Evolutionary conservation across 2,329 filamentous ascomycete species (phyloP).

Genomic region (Apiospora pterosperma): DNA sequence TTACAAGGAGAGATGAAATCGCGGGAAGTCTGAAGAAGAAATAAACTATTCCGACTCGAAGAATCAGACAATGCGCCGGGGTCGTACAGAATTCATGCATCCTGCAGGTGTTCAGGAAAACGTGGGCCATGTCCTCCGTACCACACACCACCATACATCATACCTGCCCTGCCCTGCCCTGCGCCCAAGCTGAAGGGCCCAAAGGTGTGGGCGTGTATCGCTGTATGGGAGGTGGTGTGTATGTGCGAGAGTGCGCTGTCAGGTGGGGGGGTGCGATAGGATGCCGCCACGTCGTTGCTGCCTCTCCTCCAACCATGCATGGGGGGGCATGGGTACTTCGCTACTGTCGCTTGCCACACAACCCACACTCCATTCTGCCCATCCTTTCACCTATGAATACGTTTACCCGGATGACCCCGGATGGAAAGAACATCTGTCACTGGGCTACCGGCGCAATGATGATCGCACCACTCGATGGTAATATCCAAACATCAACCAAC

Average conservation of each 20-base stretch:
- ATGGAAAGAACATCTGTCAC: background rate
- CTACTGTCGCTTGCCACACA: background rate
- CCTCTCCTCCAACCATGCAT: background rate
- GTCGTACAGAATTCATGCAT: constrained; percentile 1
- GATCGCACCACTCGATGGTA: background rate
- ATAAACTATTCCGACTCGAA: background rate
- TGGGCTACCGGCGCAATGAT: background rate
- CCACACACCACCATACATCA: background rate
- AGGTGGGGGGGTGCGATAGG: background rate
- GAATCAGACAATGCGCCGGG: background rate
- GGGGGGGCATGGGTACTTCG: background rate
- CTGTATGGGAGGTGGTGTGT: background rate
- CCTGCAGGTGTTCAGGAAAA: constrained; percentile 2
- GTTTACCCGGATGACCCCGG: background rate
- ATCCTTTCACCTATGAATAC: background rate
- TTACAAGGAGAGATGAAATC: background rate
- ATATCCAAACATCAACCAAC: background rate
- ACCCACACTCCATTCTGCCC: background rate
- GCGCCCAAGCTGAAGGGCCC: background rate
- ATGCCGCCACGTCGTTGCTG: background rate
- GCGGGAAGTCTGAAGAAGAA: background rate
- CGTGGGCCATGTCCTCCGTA: background rate
- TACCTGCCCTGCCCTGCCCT: background rate
- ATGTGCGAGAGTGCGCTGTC: background rate
- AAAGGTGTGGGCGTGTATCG: background rate